Base-by-base conservation (phyloP, 2,329 filamentous ascomycete genomes). In the Beauveria pseudobassiana region DNA sequence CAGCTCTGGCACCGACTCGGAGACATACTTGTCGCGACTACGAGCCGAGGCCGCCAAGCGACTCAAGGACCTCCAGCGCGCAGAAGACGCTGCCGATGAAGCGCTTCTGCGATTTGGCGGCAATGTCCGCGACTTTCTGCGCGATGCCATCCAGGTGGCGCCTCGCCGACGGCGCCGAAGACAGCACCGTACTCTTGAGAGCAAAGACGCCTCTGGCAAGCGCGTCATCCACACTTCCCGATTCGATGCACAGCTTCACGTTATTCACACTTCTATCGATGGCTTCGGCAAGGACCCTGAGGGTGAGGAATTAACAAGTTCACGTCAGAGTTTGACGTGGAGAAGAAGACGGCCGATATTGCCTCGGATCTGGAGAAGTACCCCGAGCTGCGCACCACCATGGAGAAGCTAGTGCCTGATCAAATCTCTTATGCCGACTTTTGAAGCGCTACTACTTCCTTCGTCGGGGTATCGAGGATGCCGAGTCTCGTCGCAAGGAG, bases 341-440 rank as follows among this genome's bases (percentile, higher is more conserved):
- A 93, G 59, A 82, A 82, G 70, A 93, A 93, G 82, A 98, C 95
- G 2, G 87, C 87, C 20, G 87, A 88, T 59, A 96, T 99, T 67
- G 86, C 88, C 53, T 80, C 78, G 63, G 92, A 99, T 74, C 74
- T 99, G 67, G 87, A 93, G 66, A 91, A 89, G 72, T 96, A 96
- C 70, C 85, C 87, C 10, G 93, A 98, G 75, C 78, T 99, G 68
- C 82, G 93, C 67, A 76, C 82, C 28, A 92, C 92, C 0, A 98
- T 99, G 93, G 95, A 97, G 82, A 92, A 89, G 77, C 78, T 96
- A 61, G 95, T 99, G n/a, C 95, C 95, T 1, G 92, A 93, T 74
- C 84, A 86, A 67, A 90, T 97, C n/a, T 83, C 93, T 40, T 99
- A 99, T 70, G 82, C 80, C 58, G 84, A 89, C 58, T 99, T 99